These are phyloP conservation scores for Cladosporium halotolerans DNA, from an alignment of 2,329 filamentous ascomycete species.

Conservation along the genomic window DNA sequence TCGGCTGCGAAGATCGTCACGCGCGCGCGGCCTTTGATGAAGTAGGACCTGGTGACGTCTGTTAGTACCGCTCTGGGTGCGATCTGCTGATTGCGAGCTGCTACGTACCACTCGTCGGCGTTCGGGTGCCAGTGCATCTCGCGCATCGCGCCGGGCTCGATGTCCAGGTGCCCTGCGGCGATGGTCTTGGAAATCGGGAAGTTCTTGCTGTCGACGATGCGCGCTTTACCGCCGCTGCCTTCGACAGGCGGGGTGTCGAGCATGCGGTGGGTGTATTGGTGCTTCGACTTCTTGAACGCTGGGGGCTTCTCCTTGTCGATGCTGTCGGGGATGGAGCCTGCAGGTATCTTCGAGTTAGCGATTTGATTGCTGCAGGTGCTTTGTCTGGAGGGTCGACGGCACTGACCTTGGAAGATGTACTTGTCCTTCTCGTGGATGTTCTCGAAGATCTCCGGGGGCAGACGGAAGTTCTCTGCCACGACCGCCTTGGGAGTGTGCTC, in stretches of 20 bases:
- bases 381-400: not conserved
- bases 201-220: slow-evolving; percentile 69
- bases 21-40: slow-evolving; percentile 64
- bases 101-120: slow-evolving; percentile 61
- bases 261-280: slow-evolving; percentile 66
- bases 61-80: not conserved
- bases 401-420: slow-evolving; percentile 64
- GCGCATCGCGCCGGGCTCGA: slow-evolving; percentile 64
- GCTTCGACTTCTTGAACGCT: slow-evolving; percentile 60
- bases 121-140: slow-evolving; percentile 82
- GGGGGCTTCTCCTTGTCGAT: slow-evolving; percentile 60
- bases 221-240: slow-evolving; percentile 63
- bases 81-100: not conserved
- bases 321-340: slow-evolving; percentile 52
- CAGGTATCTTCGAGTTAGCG: not conserved
- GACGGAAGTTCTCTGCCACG: slow-evolving; percentile 67
- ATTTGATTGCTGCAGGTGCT: not conserved
- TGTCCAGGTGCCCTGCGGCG: slow-evolving; percentile 64
- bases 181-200: slow-evolving; percentile 69
- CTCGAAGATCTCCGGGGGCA: slow-evolving; percentile 63
- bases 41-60: slow-evolving; percentile 49
- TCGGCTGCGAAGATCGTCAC: slow-evolving; percentile 69
- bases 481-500: slow-evolving; percentile 67
- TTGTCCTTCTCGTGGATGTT: slow-evolving; percentile 61
- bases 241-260: slow-evolving; percentile 61